Conservation (phyloP, 164 flowering plant species). For the Umbellularia californica region DNA sequence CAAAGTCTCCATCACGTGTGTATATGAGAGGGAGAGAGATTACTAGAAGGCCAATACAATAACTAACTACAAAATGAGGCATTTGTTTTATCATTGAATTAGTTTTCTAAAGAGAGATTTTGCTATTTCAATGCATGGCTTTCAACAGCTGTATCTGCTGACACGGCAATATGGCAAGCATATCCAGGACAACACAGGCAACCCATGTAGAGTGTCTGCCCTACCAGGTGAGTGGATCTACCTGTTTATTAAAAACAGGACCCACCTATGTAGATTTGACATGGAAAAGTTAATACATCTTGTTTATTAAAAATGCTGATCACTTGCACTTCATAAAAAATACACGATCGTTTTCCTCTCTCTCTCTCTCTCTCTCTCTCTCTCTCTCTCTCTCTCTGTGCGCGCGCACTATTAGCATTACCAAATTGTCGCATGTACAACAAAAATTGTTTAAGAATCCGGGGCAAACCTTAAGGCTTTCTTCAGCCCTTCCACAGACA, state of each 20-base stretch:
- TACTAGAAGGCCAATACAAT: background rate
- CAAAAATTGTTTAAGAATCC: background rate
- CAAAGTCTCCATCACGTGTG: background rate
- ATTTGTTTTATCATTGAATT: no score
- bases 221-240: no score
- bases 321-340: background rate
- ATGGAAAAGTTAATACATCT: no score
- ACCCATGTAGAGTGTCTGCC: no score
- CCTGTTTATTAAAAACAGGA: no score
- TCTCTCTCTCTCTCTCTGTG: background rate
- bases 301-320: no score
- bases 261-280: no score
- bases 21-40: background rate
- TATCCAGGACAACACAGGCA: no score
- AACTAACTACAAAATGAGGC: background rate
- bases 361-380: background rate
- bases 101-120: no score
- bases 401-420: background rate
- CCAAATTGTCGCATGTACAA: background rate
- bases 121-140: no score
- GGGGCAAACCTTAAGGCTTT: constrained; percentile 70
- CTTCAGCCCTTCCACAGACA: constrained; percentile 76
- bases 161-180: no score
- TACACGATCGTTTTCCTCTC: background rate
- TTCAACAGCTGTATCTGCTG: no score